Evolutionary conservation across 352 stramenopile genomes (phyloP), one percentile per base, ranked within the genome.

Genomic region (Phytopythium vexans): DNA sequence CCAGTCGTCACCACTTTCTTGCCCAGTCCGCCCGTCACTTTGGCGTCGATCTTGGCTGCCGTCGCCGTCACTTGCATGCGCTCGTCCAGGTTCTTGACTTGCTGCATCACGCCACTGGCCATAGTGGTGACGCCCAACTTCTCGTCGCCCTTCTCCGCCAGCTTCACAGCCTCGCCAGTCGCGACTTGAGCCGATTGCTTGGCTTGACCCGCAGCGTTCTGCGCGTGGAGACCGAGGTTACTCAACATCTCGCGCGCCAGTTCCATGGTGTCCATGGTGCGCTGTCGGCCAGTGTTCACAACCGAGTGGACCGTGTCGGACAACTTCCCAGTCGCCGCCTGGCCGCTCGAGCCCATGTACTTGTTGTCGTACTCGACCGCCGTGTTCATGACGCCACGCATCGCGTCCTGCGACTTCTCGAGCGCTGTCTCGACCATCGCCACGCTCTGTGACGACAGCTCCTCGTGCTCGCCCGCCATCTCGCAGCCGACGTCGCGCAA

Each of bases 11-110:
- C 66, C 38, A 83, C 41, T n/a, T 67, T 75, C 32, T 71, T 65
- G 14, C 64, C 81, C 36, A 91, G 55, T 1, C 81, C 81, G 27
- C 80, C 77, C 0, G 77, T 88, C 36, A 90, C 65, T 58, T 86
- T 88, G 34, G 52, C 45, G 49, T 91, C 81, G 12, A 91, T 70
- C 61, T 78, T 83, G 1, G 45, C 54, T 8, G 74, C 81, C 49
- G 66, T 82, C 46, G 75, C 56, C 14, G 72, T 74, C 51, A 91
- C 76, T 11, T 72, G 61, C 57, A 87, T 68, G 54, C 70, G 74
- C 16, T 70, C 59, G 52, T 90, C 77, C 42, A 90, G 42, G 31
- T 68, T 71, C 55, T 69, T 75, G 11, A 88, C 68, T 37, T 53
- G 80, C 45, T 79, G 66, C 11, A 72, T 71, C 14, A 88, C 67